Base-by-base conservation (phyloP, 768 basidiomycete genomes). In the Holtermanniella nyarrowii region DNA sequence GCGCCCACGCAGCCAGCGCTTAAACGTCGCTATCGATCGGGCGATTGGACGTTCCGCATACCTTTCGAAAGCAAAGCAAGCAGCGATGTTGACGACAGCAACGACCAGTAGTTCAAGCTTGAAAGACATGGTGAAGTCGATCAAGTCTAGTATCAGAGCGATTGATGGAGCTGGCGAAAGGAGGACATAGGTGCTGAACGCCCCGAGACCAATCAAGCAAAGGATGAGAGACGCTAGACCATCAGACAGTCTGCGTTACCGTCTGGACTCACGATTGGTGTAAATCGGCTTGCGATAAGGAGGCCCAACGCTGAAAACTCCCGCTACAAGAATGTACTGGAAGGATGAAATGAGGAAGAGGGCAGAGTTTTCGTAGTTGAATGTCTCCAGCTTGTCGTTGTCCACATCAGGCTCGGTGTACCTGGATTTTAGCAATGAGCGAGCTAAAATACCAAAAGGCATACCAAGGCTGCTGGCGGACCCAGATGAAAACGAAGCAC, bases 241-340 rank as follows among this genome's bases (percentile, higher is more conserved):
- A 24, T 25, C 46, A 21, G 11, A 1, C 25, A 2, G 13, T 7
- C 31, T 37, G 31, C 31, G 31, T 16, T 37, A 7, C 31, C 10
- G 10, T 7, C 16, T 37, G 10, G 22, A 66, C 81, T 50, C 66
- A 91, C 91, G 81, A 65, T 99, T 99, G 14, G 90, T 87, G 81
- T 85, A 89, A 78, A 97, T 86, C 22, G 89, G 79, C 71, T 87
- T 85, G 46, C 95, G 81, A 71, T 93, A 99, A 3, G 95, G 95
- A 2, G 91, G 91, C 0, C 95, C 95, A 59, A 97, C 95, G 68
- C 88, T 93, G 74, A 97, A 99, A 0, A 97, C 89, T 0, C 84
- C 93, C 12, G 93, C 95, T 5, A 95, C 87, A 45, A 97, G 76
- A 63, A 97, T 88, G 71, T 99, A 99, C 74, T 99, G 95, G 81